Evolutionary conservation across 805 yeast genomes (phyloP).

Genomic region (Barnettozyma salicaria): DNA sequence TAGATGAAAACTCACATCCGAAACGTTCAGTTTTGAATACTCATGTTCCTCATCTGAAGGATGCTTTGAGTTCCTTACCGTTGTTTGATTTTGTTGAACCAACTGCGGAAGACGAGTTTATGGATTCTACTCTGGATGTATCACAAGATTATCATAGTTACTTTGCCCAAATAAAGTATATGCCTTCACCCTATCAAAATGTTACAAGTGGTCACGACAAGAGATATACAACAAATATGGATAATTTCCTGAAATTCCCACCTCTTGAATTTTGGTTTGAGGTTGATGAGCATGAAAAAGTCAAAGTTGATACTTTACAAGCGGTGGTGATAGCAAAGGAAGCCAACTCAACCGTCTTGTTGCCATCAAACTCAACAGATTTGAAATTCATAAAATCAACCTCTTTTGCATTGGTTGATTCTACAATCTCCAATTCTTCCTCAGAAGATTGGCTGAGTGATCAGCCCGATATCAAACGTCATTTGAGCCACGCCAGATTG

Average conservation of each 20-base stretch:
- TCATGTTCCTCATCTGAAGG: conserved; percentile 20
- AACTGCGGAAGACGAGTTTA: conserved; percentile 4
- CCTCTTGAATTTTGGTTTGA: conserved; percentile 54
- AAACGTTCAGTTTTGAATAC: conserved; percentile 17
- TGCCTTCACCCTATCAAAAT: conserved; percentile 37
- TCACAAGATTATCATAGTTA: conserved; percentile 28
- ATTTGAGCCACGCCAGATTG: conserved; percentile 33
- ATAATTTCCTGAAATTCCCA: conserved; percentile 34
- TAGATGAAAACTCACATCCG: conserved; percentile 1
- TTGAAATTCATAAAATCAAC: conserved; percentile 32
- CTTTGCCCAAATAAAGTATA: conserved; percentile 39
- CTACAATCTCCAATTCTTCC: conserved; percentile 7
- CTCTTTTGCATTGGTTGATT: conserved; percentile 14
- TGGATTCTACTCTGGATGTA: conserved; percentile 8
- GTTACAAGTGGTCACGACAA: neutral
- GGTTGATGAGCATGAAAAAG: conserved; percentile 31
- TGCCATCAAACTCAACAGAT: conserved; percentile 39
- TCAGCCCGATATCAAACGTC: conserved; percentile 41
- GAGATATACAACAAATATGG: conserved; percentile 9
- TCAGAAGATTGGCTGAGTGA: conserved; percentile 19
- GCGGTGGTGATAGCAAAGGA: conserved; percentile 43
- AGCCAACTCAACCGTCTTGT: conserved; percentile 34
- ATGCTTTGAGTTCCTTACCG: conserved; percentile 14
- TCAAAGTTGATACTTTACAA: conserved; percentile 31
- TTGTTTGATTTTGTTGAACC: conserved; percentile 9